These are phyloP conservation scores for Exsudoporus frostii DNA, from an alignment of 768 basidiomycete genomes.

Conservation along the genomic window DNA sequence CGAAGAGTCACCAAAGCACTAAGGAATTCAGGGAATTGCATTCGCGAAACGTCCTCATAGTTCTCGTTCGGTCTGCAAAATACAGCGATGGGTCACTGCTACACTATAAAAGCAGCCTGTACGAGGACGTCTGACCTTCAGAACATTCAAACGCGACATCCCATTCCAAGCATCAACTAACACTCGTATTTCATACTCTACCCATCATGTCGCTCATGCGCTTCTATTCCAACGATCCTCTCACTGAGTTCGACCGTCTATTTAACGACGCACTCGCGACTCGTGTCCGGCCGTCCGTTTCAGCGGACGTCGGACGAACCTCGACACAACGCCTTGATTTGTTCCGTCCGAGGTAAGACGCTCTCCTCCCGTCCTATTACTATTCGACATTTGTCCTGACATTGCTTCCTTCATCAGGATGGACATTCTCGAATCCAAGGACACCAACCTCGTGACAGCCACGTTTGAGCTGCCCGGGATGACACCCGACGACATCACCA, in stretches of 20 bases:
- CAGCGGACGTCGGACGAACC: not conserved
- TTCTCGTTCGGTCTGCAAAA: not conserved
- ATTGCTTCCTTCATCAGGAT: conserved; percentile 26
- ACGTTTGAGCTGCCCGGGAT: conserved; percentile 54
- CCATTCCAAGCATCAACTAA: not conserved
- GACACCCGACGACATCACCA: conserved; percentile 45
- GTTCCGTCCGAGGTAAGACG: not conserved
- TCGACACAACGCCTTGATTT: not conserved
- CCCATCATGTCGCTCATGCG: not conserved
- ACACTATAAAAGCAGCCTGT: not conserved
- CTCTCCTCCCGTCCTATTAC: not conserved
- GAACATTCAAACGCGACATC: not conserved
- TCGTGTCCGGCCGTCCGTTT: not conserved
- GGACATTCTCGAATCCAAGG: conserved; percentile 44
- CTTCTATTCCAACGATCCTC: not conserved
- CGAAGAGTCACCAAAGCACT: not conserved
- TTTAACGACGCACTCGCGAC: not conserved
- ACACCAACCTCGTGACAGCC: conserved; percentile 23
- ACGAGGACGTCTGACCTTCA: not conserved
- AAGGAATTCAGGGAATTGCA: not conserved
- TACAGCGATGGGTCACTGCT: not conserved
- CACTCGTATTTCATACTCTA: not conserved
- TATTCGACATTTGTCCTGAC: too few species aligned
- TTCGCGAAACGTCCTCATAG: not conserved
- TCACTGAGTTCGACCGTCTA: not conserved